Evolutionary conservation across 2,329 filamentous ascomycete species (phyloP).

Genomic region (Decorospora gaudefroyi): DNA sequence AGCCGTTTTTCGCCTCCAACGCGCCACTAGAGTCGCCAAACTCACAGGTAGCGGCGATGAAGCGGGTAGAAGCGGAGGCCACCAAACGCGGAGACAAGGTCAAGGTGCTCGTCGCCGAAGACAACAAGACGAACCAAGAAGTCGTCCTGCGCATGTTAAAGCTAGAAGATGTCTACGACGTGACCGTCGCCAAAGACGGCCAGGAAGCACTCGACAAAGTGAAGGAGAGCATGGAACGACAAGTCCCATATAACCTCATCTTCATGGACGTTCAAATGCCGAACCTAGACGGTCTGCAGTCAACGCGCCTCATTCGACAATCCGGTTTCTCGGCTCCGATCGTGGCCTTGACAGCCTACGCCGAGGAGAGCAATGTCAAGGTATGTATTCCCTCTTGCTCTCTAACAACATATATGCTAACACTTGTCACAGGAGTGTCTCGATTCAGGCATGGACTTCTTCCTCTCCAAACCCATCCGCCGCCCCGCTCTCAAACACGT

Average conservation of each 20-base stretch:
- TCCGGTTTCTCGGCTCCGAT: constrained; percentile 88
- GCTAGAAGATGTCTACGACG: constrained; percentile 80
- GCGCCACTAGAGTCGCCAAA: constrained; percentile 57
- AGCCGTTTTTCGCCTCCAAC: constrained; percentile 72
- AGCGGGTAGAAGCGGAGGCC: constrained; percentile 66
- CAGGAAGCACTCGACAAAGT: constrained; percentile 88
- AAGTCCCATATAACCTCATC: constrained; percentile 78
- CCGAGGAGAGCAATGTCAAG: constrained; percentile 85
- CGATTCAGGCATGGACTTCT: constrained; percentile 91
- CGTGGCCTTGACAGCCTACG: constrained; percentile 86
- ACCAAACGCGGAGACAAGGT: constrained; percentile 64
- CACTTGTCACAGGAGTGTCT: constrained; percentile 58
- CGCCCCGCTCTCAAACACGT: constrained; percentile 86
- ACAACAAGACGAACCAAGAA: constrained; percentile 61
- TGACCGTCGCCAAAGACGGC: constrained; percentile 74
- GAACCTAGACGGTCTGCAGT: constrained; percentile 85
- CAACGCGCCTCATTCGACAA: constrained; percentile 79
- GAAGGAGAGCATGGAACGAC: constrained; percentile 76
- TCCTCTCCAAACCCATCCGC: constrained; percentile 75
- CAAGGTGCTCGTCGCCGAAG: constrained; percentile 83
- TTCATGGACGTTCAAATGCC: constrained; percentile 98
- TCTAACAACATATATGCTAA: constrained; percentile 11
- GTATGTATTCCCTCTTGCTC: constrained; percentile 57
- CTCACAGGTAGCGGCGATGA: constrained; percentile 67
- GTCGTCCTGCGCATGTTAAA: constrained; percentile 68